A percentile compares a stretch with the other conserved stretches of the same genome.
Evolutionary conservation across 305 asterid genomes (phyloP).

Genomic region (Rubia tinctorum): DNA sequence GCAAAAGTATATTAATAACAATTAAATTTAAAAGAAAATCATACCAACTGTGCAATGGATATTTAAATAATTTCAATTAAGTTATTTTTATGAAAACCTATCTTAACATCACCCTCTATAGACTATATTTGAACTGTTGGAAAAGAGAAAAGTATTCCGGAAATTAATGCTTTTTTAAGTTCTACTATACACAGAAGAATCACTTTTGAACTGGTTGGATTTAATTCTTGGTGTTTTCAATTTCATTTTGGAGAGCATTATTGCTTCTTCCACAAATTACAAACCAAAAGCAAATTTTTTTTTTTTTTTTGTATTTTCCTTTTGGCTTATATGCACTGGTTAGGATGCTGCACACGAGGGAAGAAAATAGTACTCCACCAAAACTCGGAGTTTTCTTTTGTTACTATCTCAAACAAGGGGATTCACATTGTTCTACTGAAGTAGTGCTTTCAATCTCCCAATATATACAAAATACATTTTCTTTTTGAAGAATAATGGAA

Average conservation of each 20-base stretch:
- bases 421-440: neutral
- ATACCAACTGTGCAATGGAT: too few relatives aligned
- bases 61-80: too few relatives aligned
- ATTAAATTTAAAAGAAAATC: too few relatives aligned
- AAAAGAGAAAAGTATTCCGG: too few relatives aligned
- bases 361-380: neutral
- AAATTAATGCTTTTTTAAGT: neutral
- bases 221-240: neutral
- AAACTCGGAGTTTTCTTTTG: neutral
- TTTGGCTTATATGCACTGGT: slow-evolving; percentile 10
- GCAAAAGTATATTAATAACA: too few relatives aligned
- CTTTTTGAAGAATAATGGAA: neutral
- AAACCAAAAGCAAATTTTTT: slow-evolving; percentile 5
- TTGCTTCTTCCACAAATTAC: neutral
- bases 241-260: neutral
- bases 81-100: too few relatives aligned
- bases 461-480: neutral
- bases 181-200: neutral
- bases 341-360: slow-evolving; percentile 10
- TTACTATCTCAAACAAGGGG: slow-evolving; percentile 1
- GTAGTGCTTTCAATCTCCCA: neutral
- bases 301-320: neutral
- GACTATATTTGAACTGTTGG: too few relatives aligned
- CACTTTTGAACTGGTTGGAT: slow-evolving; percentile 2
- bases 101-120: too few relatives aligned